A percentile compares a stretch with the other conserved stretches of the same genome.
Evolutionary conservation across 768 basidiomycete species (phyloP).

Genomic region (Hydnomerulius pinastri): DNA sequence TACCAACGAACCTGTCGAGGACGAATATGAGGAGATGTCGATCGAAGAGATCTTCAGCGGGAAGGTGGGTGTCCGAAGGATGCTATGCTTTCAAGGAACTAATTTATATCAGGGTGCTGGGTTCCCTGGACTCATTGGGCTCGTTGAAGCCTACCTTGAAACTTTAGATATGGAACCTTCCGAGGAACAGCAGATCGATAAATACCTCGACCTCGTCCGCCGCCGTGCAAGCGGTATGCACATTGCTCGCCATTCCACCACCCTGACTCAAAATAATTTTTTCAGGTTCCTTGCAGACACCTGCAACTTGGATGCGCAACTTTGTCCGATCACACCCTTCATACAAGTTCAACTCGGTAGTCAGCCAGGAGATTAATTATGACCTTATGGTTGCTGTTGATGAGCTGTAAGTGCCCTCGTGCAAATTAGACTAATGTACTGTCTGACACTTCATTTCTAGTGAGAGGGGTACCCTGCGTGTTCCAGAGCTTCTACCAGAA

Average conservation of each 20-base stretch:
- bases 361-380: slow-evolving; percentile 89
- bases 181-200: slow-evolving; percentile 62
- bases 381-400: slow-evolving; percentile 89
- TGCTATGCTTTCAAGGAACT: background rate
- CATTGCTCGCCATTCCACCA: too few relatives aligned
- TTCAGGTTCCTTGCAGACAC: slow-evolving; percentile 76
- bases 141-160: slow-evolving; percentile 83
- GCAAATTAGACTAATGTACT: background rate
- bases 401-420: slow-evolving; percentile 70
- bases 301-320: slow-evolving; percentile 91
- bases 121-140: slow-evolving; percentile 80
- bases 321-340: slow-evolving; percentile 89
- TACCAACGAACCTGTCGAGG: slow-evolving; percentile 57
- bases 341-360: slow-evolving; percentile 94
- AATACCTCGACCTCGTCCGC: slow-evolving; percentile 80
- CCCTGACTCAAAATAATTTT: too few relatives aligned
- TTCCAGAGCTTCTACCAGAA: slow-evolving; percentile 62
- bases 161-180: slow-evolving; percentile 74
- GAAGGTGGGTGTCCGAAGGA: slow-evolving; percentile 51
- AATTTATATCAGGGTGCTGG: slow-evolving; percentile 46
- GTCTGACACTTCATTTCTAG: slow-evolving; percentile 36
- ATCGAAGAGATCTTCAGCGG: slow-evolving; percentile 94
- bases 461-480: slow-evolving; percentile 66
- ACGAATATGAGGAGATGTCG: slow-evolving; percentile 92
- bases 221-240: slow-evolving; percentile 74